Base-by-base conservation (phyloP, 2,329 filamentous ascomycete genomes). In the Diplocarpon rosae region DNA sequence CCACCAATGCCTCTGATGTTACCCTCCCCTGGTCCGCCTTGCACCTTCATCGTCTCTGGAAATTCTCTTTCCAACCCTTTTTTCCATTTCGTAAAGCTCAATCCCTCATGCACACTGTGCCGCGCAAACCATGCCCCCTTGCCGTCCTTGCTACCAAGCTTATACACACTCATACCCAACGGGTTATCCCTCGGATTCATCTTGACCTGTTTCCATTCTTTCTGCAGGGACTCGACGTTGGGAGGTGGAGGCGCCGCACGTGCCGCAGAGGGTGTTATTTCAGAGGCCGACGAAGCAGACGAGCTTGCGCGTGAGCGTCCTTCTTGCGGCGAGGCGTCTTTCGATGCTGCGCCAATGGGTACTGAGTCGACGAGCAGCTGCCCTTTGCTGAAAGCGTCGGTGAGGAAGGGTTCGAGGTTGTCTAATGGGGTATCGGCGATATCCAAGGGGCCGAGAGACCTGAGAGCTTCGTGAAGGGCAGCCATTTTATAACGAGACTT, bases 81-180 rank as follows among this genome's bases (percentile, higher is more conserved):
- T 67, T 80, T 83, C 80, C 87, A 94, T 59, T 77, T 80, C 15
- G 76, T 73, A 62, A 93, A 95, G 0, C 79, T 71, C 15, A 93
- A 62, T 0, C 82, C 85, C 55, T 84, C 78, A 58, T 95, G 88
- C 15, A 94, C 71, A 60, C 87, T 94, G 39, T 83, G 71, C 44
- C 90, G 70, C 17, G 86, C 86, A 64, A 95, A 96, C 90, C 90
- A 96, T 7, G 84, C 73, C 2, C 89, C 90, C 52, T 81, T 81
- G 31, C 86, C 80, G 63, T 96, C 90, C 56, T 85, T 82, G 2
- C 82, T 77, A 0, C 72, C 67, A 48, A 92, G 72, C 62, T 93
- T 94, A 67, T 84, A 95, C 17, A 95, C 78, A 44, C 71, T 73
- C 50, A 95, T 80, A 0, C 73, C 78, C 8, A 86, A 69, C 0